Evolutionary conservation across 2,329 filamentous ascomycete genomes (phyloP), one percentile per base, ranked within the genome.

Genomic region (Neurospora crassa): DNA sequence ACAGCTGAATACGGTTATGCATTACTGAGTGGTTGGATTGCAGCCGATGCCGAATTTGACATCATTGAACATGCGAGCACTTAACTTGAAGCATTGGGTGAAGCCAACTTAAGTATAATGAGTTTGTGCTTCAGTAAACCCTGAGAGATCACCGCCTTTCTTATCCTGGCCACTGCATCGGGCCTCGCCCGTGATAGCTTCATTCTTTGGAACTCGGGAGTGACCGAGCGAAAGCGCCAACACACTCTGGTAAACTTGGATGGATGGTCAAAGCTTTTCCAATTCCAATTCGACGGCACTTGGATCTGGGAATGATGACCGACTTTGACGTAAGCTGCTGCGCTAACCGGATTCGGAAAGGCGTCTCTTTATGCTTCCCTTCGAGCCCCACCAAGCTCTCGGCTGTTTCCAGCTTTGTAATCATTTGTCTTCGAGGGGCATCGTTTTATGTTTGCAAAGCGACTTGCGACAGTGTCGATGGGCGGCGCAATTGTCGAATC

Each of bases 251-350:
- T 37, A 37, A 37, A 18, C 3, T 2, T 11, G 37, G 37, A 29
- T 63, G 53, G 29, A 29, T 59, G 53, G 29, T 37, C 53, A 37
- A 63, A 63, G 53, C 53, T 63, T 63, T 63, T 29, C 24, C 53
- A 63, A 63, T 63, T 34, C 34, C 7, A 37, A 7, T 37, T 37
- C 24, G 3, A 63, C 24, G 24, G 53, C 7, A 18, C 34, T 59
- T 59, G 14, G 24, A 34, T 67, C 63, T 68, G 67, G 42, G 24
- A 24, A 40, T 47, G 68, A 75, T 74, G 69, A 74, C 73, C 11
- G 72, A 70, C 43, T 34, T 68, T 75, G 67, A 74, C 40, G 70
- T 75, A 73, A 75, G 74, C 74, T 34, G 29, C 69, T 8, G 10
- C 16, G 42, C 73, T 75, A 74, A 29, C 71, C 67, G 3, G 5